Percentiles rank a stretch among this genome's conserved stretches.
phyloP scores from a whole-genome alignment of 2,329 filamentous ascomycete genomes.

The Fusarium aywerte region DNA sequence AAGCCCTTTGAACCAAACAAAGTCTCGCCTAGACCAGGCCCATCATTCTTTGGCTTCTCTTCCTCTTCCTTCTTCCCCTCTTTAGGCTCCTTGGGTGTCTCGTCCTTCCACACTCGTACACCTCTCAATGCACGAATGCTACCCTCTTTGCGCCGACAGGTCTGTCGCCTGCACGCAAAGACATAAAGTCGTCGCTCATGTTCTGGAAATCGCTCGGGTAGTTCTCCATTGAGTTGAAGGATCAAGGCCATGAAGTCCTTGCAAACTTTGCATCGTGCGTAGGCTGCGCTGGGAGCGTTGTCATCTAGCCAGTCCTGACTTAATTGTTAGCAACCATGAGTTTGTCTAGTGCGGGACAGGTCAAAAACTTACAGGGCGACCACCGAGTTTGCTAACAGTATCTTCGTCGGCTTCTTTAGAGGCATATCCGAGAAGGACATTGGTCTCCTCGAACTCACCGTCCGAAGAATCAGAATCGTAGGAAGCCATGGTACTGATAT shows the following conservation, averaged over 20 bases:
- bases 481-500: constrained; percentile 66
- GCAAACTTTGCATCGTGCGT: constrained; percentile 90
- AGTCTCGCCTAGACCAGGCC: constrained; percentile 69
- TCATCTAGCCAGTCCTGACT: constrained; percentile 83
- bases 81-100: constrained; percentile 43
- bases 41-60: constrained; percentile 51
- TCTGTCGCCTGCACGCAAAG: constrained; percentile 80
- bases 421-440: constrained; percentile 90
- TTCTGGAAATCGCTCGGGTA: constrained; percentile 85
- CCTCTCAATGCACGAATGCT: constrained; percentile 81
- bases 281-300: constrained; percentile 75
- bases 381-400: constrained; percentile 87
- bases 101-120: constrained; percentile 65
- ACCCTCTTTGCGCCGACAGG: constrained; percentile 84
- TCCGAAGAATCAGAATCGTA: constrained; percentile 90
- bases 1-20: constrained; percentile 73
- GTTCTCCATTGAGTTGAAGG: constrained; percentile 89
- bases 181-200: constrained; percentile 91
- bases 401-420: constrained; percentile 83
- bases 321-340: constrained; percentile 32
- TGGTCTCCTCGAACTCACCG: constrained; percentile 79
- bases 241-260: constrained; percentile 84
- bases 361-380: constrained; percentile 75
- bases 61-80: constrained; percentile 50
- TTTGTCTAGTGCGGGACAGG: not conserved